Percentiles rank a stretch among this genome's conserved stretches.
Conservation (phyloP, 805 yeast genomes). For the Candida odintsovae region DNA sequence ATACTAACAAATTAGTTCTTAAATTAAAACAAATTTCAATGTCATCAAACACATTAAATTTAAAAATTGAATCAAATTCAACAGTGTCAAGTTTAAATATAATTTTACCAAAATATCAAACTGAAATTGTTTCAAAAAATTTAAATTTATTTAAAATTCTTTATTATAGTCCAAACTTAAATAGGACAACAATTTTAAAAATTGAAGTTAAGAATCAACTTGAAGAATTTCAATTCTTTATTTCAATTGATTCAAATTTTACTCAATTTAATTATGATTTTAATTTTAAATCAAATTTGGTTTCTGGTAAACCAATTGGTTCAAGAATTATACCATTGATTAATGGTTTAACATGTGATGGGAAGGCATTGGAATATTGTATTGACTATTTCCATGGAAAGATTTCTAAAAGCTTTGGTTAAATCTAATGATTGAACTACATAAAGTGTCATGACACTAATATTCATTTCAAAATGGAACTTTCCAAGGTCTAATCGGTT, state of each 20-base stretch:
- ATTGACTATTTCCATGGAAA: conserved; percentile 13
- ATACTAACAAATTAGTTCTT: conserved; percentile 14
- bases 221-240: conserved; percentile 5
- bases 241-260: conserved; percentile 5
- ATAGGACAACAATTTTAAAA: background rate
- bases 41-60: conserved; percentile 1
- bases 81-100: background rate
- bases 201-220: conserved; percentile 1
- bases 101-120: background rate
- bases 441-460: no score
- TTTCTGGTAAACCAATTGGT: conserved; percentile 3
- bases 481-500: background rate
- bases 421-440: background rate
- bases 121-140: conserved; percentile 17
- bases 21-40: conserved; percentile 13
- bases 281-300: conserved; percentile 3
- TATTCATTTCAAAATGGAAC: conserved; percentile 1
- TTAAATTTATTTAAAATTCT: conserved; percentile 13
- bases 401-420: conserved; percentile 1
- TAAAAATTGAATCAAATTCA: background rate
- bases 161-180: conserved; percentile 9
- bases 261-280: conserved; percentile 6
- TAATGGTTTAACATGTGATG: conserved; percentile 13
- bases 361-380: conserved; percentile 6
- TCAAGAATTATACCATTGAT: conserved; percentile 9